A percentile compares a stretch with the other conserved stretches of the same genome.
Evolutionary conservation across 139 green algal genomes (phyloP).

Genomic region (Volvox reticuliferus): DNA sequence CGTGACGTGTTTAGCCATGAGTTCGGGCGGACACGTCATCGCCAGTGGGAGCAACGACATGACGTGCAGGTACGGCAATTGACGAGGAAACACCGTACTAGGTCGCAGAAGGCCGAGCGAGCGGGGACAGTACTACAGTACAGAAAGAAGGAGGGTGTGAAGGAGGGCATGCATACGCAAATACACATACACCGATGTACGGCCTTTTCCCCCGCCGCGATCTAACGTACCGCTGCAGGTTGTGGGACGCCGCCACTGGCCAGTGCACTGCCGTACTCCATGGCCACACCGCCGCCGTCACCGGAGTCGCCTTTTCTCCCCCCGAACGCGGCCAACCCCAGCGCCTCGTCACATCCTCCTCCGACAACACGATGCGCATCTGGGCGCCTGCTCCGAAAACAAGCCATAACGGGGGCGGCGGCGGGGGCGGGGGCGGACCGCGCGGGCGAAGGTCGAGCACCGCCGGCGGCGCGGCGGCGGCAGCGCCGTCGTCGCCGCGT

Average conservation of each 20-base stretch:
- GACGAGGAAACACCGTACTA: no score
- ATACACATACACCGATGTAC: background rate
- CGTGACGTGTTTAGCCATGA: slow-evolving; percentile 20
- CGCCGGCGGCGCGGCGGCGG: no score
- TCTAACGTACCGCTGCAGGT: background rate
- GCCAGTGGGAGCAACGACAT: slow-evolving; percentile 12
- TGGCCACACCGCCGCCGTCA: slow-evolving; percentile 4
- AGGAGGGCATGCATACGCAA: no score
- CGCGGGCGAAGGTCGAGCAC: background rate
- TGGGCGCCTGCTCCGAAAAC: background rate
- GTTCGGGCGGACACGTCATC: background rate
- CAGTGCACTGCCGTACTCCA: slow-evolving; percentile 27
- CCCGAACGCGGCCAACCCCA: background rate
- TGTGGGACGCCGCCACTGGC: slow-evolving; percentile 10
- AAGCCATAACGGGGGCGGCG: background rate
- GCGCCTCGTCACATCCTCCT: slow-evolving; percentile 12
- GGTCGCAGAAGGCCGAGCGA: no score
- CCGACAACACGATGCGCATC: slow-evolving; percentile 23
- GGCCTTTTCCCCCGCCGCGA: no score
- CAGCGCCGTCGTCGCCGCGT: background rate
- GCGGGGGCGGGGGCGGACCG: no score
- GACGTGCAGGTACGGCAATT: background rate
- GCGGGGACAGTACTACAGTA: no score
- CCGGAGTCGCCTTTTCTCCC: slow-evolving; percentile 1
- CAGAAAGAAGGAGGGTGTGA: no score